These are phyloP conservation scores for Histomonas meleagridis DNA, from an alignment of 208 protist species.

Conservation along the genomic window DNA sequence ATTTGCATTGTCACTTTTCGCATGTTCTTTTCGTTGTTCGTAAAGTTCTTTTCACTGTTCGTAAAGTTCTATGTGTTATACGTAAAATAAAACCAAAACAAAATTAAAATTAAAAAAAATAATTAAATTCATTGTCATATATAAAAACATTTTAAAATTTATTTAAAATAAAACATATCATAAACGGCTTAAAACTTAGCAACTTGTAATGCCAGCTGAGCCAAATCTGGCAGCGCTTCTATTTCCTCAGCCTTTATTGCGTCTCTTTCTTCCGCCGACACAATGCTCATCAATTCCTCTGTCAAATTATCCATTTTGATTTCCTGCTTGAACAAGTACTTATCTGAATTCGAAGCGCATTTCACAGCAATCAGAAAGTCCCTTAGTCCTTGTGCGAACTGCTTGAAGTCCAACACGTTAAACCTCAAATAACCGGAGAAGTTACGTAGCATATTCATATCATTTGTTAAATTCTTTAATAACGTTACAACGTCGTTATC, in stretches of 20 bases:
- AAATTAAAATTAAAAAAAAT: too few species aligned
- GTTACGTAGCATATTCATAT: neutral
- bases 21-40: too few species aligned
- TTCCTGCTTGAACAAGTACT: neutral
- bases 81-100: too few species aligned
- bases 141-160: too few species aligned
- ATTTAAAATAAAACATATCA: too few species aligned
- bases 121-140: too few species aligned
- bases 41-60: too few species aligned
- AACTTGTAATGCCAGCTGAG: too few species aligned
- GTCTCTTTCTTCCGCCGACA: neutral
- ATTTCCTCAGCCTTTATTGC: neutral
- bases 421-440: neutral
- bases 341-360: neutral
- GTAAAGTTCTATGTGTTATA: too few species aligned
- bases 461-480: neutral
- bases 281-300: neutral
- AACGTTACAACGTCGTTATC: neutral
- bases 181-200: too few species aligned
- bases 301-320: neutral
- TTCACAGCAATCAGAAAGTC: neutral
- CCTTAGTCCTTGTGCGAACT: neutral
- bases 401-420: neutral
- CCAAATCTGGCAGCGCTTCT: neutral
- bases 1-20: too few species aligned